Percentiles rank a stretch among this genome's conserved stretches.
These are phyloP conservation scores for Calonectria naviculata DNA, from an alignment of 2,329 filamentous ascomycete genomes.

Conservation along the genomic window DNA sequence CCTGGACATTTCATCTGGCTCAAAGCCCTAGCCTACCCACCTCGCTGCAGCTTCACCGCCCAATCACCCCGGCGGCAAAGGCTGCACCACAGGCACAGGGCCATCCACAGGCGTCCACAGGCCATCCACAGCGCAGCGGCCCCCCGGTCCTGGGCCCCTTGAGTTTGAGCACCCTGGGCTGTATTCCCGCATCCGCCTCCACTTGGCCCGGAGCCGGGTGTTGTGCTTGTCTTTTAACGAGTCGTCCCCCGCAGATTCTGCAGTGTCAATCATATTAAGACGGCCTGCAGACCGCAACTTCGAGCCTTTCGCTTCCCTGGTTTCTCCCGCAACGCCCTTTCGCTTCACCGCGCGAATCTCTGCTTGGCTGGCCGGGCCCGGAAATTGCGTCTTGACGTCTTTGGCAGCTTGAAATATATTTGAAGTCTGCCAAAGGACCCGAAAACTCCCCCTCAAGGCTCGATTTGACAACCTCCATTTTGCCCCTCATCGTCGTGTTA, in stretches of 20 bases:
- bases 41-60: slow-evolving; percentile 36
- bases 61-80: slow-evolving; percentile 32
- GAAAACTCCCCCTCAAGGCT: slow-evolving; percentile 9
- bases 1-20: slow-evolving; percentile 23
- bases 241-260: slow-evolving; percentile 4
- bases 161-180: slow-evolving; percentile 3
- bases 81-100: slow-evolving; percentile 14
- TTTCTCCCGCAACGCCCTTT: slow-evolving; percentile 32
- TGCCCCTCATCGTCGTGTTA: slow-evolving; percentile 3
- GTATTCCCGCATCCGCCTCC: slow-evolving; percentile 24
- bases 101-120: neutral
- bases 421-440: slow-evolving; percentile 22
- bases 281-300: slow-evolving; percentile 44
- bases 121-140: neutral
- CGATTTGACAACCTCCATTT: slow-evolving; percentile 16
- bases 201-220: slow-evolving; percentile 13
- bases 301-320: slow-evolving; percentile 19
- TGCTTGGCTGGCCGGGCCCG: slow-evolving; percentile 36
- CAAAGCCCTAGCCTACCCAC: slow-evolving; percentile 17
- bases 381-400: slow-evolving; percentile 34
- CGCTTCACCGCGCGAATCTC: slow-evolving; percentile 35
- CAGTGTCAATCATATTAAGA: slow-evolving; percentile 18
- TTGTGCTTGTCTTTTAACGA: slow-evolving; percentile 6
- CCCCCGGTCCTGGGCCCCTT: slow-evolving; percentile 5
- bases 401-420: slow-evolving; percentile 28